Percentiles rank a stretch among this genome's conserved stretches.
phyloP scores from a whole-genome alignment of 2,329 filamentous ascomycete species.

The Aspergillus udagawae region DNA sequence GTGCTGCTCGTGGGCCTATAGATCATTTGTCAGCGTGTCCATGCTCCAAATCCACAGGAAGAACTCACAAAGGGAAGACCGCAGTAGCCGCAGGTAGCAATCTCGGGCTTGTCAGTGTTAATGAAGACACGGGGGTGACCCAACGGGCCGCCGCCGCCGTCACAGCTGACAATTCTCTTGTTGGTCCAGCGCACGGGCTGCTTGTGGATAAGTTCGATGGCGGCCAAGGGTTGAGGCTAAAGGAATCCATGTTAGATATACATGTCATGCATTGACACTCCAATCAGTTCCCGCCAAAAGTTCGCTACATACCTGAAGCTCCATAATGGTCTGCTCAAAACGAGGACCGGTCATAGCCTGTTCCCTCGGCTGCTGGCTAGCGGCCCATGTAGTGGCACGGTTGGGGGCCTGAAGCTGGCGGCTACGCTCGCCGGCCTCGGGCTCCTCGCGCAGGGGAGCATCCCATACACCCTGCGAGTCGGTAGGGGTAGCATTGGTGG shows the following conservation, averaged over 20 bases:
- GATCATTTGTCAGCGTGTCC: conserved; percentile 2
- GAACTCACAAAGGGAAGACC: conserved; percentile 81
- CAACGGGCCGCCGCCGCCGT: conserved; percentile 83
- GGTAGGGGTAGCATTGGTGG: conserved; percentile 56
- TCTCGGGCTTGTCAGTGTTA: conserved; percentile 96
- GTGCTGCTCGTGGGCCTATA: conserved; percentile 84
- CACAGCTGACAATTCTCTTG: conserved; percentile 75
- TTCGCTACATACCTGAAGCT: conserved; percentile 67
- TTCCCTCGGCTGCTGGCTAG: conserved; percentile 75
- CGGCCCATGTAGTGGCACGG: conserved; percentile 73
- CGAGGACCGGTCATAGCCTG: conserved; percentile 88
- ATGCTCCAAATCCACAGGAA: neutral
- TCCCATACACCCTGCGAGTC: conserved; percentile 49
- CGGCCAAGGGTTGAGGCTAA: conserved; percentile 82
- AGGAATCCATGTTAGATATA: conserved; percentile 4
- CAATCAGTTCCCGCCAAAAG: neutral
- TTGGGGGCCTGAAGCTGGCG: conserved; percentile 79
- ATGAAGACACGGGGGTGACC: conserved; percentile 95
- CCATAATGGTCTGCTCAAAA: conserved; percentile 96
- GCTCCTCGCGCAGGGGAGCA: conserved; percentile 52
- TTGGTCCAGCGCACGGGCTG: conserved; percentile 92
- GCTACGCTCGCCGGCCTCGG: conserved; percentile 52
- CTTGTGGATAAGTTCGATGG: conserved; percentile 94
- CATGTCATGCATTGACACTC: neutral
- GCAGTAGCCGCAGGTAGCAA: conserved; percentile 86